Base-by-base conservation (phyloP, 768 basidiomycete species). In the Thelephora aurantiotincta region DNA sequence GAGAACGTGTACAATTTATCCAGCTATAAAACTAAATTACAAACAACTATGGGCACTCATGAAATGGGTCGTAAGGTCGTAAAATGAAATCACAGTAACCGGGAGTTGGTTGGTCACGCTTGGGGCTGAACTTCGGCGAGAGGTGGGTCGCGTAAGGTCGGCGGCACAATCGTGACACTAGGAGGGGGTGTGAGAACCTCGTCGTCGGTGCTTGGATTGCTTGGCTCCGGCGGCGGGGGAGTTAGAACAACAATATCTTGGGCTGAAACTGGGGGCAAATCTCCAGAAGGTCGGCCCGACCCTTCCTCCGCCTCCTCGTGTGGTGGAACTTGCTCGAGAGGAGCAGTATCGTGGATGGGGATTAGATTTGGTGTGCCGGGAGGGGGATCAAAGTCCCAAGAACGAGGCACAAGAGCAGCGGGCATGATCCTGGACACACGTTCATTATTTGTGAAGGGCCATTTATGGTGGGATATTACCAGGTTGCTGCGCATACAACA, bases 401-500 rank as follows among this genome's bases (percentile, higher is more conserved):
- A 66, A 20, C 80, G 80, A 35, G 86, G 80, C 43, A 82, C 75
- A 64, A 89, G 66, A 3, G 86, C 86, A 45, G 78, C 75, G 18
- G 86, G 87, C 71, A 89, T 75, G 44, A 88, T 72, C 83, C 80
- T 82, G 49, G 20, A 36, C 46, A 33, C 47, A 42, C 2, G 7
- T 26, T 20, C 6, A 30, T 33, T 11, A 12, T 33, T 22, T 26
- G 14, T n/a, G 9, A 12, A 23, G 12, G 30, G 5, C 20, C 30
- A 50, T 11, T 12, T 6, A 43, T 36, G 11, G 41, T 12, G 34
- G 3, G 37, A 5, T 61, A 69, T 22, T 56, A 80, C 85, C 89
- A 92, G n/a, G 89, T 93, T 5, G 89, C 82, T 44, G 86, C 82
- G 57, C 89, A 88, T 33, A 92, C 78, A 34, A 91, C 90, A 16